Evolutionary conservation across 176 grass and related monocot genomes (phyloP).

Genomic region (Oryza australiensis): DNA sequence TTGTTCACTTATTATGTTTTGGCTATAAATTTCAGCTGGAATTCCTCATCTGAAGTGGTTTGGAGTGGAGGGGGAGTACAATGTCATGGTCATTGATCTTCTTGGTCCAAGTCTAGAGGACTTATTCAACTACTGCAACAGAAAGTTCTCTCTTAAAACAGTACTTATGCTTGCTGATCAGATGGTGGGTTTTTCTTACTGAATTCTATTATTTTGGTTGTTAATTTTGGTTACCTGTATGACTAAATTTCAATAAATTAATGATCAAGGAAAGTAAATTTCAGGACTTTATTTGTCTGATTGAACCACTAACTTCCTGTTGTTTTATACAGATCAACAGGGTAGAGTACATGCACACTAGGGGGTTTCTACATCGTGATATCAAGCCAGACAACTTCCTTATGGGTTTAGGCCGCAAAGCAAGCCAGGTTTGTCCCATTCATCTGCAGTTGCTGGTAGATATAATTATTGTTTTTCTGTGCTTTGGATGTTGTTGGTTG

Average conservation of each 20-base stretch:
- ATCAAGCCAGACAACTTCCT: slow-evolving; percentile 95
- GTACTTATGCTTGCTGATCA: slow-evolving; percentile 89
- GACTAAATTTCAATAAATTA: slow-evolving; percentile 12
- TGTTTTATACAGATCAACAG: slow-evolving; percentile 65
- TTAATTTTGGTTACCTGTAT: slow-evolving; percentile 10
- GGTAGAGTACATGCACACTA: slow-evolving; percentile 92
- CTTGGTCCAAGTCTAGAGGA: slow-evolving; percentile 89
- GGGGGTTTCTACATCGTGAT: slow-evolving; percentile 95
- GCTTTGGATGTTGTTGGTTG: not conserved
- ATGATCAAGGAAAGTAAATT: not conserved
- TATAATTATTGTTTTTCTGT: not conserved
- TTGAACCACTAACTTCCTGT: slow-evolving; percentile 1
- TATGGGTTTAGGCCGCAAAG: slow-evolving; percentile 79
- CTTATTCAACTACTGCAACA: slow-evolving; percentile 79
- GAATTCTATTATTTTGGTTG: not conserved
- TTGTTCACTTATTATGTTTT: slow-evolving; percentile 13
- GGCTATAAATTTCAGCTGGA: slow-evolving; percentile 59
- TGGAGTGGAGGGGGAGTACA: slow-evolving; percentile 88
- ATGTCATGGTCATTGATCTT: slow-evolving; percentile 96
- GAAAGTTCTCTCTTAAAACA: slow-evolving; percentile 89
- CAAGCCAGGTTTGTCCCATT: slow-evolving; percentile 68
- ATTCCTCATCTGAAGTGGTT: slow-evolving; percentile 87
- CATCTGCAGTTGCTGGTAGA: slow-evolving; percentile 12
- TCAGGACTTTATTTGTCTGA: not conserved
- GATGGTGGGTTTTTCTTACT: slow-evolving; percentile 48